Percentiles rank a stretch among this genome's conserved stretches.
phyloP scores from a whole-genome alignment of 2,329 filamentous ascomycete genomes.

The Penicillium sp. region DNA sequence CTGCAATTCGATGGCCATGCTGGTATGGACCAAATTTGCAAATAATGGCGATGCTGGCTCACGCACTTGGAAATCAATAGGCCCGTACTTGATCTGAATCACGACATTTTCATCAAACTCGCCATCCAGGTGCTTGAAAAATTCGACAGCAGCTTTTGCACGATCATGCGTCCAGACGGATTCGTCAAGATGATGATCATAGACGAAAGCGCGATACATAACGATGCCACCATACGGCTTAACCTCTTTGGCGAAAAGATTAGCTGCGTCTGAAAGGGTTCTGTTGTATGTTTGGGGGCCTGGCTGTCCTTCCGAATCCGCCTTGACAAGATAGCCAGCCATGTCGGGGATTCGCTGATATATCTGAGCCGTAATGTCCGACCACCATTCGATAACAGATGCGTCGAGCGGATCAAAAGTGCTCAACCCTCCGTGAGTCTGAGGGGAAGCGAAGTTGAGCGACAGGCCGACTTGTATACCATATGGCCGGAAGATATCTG shows the following conservation, averaged over 20 bases:
- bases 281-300: slow-evolving; percentile 69
- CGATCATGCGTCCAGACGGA: slow-evolving; percentile 65
- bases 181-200: slow-evolving; percentile 58
- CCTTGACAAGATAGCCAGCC: slow-evolving; percentile 68
- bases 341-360: slow-evolving; percentile 65
- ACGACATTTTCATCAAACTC: slow-evolving; percentile 69
- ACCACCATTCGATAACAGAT: slow-evolving; percentile 63
- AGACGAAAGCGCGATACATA: slow-evolving; percentile 72
- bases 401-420: slow-evolving; percentile 66
- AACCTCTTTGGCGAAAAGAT: slow-evolving; percentile 63
- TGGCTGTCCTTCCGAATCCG: slow-evolving; percentile 70
- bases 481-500: slow-evolving; percentile 65
- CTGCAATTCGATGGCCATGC: slow-evolving; percentile 62
- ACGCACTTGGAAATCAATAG: slow-evolving; percentile 72
- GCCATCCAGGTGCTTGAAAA: slow-evolving; percentile 63
- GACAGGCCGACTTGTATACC: slow-evolving; percentile 66
- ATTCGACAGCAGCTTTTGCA: slow-evolving; percentile 68
- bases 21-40: slow-evolving; percentile 49
- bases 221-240: slow-evolving; percentile 61
- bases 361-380: slow-evolving; percentile 57
- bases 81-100: slow-evolving; percentile 71
- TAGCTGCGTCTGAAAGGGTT: slow-evolving; percentile 66
- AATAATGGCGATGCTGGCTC: slow-evolving; percentile 68
- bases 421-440: slow-evolving; percentile 53
- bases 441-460: slow-evolving; percentile 66